Percentiles rank a stretch among this genome's conserved stretches.
phyloP scores from a whole-genome alignment of 805 yeast genomes.

The Wickerhamiella dianesei region DNA sequence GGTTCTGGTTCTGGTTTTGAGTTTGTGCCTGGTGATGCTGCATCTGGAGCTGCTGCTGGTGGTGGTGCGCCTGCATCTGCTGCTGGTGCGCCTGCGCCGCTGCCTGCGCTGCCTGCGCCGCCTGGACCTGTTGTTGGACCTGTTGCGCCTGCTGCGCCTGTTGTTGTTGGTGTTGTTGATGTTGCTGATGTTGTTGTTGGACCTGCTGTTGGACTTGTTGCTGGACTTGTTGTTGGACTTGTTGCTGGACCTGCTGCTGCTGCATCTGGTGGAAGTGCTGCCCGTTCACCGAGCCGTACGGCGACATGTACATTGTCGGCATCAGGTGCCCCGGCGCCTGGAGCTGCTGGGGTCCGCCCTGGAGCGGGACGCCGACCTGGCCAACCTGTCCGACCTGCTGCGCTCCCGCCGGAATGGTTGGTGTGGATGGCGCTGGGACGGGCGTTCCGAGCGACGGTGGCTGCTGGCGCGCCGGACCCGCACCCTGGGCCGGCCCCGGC shows the following conservation, averaged over 20 bases:
- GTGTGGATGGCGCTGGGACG: constrained; percentile 1
- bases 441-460: constrained; percentile 3
- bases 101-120: background rate
- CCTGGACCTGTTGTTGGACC: background rate
- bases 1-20: constrained; percentile 1
- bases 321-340: background rate
- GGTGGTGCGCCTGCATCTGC: constrained; percentile 15
- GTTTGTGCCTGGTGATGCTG: constrained; percentile 1
- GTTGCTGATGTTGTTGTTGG: constrained; percentile 4
- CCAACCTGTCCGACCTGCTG: too few species aligned
- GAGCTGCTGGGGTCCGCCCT: background rate
- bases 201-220: constrained; percentile 3
- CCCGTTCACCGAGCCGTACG: background rate
- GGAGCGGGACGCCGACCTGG: background rate
- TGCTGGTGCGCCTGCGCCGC: constrained; percentile 2
- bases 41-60: constrained; percentile 23
- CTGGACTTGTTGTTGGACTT: constrained; percentile 7
- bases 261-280: background rate
- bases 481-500: constrained; percentile 4
- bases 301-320: background rate
- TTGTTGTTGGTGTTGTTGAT: constrained; percentile 1
- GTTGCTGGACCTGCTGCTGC: constrained; percentile 12
- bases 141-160: constrained; percentile 6
- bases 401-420: background rate
- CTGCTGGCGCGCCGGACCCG: constrained; percentile 1